Evolutionary conservation across 129 eudicot genomes (phyloP).

Genomic region (Tagetes erecta): DNA sequence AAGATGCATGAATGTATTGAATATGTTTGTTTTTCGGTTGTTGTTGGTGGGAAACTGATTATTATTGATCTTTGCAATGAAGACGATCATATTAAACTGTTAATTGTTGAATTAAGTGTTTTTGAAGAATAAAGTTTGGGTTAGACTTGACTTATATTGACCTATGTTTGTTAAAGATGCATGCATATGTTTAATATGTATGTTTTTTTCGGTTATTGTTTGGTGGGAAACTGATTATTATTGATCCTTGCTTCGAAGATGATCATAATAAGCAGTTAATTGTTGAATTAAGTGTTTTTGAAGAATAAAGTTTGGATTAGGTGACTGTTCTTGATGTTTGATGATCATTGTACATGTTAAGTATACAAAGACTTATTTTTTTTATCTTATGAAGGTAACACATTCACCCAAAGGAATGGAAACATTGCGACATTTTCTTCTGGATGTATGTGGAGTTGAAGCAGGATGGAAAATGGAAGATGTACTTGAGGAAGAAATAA

Average conservation of each 20-base stretch:
- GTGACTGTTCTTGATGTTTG: not conserved
- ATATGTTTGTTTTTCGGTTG: not conserved
- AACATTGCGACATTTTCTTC: constrained; percentile 67
- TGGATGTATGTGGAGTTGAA: constrained; percentile 69
- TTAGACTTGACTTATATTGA: too few relatives aligned
- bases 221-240: not conserved
- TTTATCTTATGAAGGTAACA: constrained; percentile 58
- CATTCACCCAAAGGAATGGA: constrained; percentile 93
- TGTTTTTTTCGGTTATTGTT: not conserved
- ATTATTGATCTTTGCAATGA: not conserved
- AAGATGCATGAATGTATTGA: too few relatives aligned
- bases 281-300: not conserved
- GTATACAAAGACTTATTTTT: not conserved
- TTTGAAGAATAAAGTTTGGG: too few relatives aligned
- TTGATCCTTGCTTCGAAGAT: not conserved
- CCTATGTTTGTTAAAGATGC: not conserved
- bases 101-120: too few relatives aligned
- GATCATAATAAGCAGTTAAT: not conserved
- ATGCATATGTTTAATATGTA: not conserved
- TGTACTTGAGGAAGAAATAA: constrained; percentile 77
- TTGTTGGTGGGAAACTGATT: not conserved
- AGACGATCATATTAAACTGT: too few relatives aligned
- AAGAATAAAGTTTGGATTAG: not conserved
- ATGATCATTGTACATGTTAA: not conserved
- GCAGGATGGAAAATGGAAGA: constrained; percentile 95